phyloP scores from a whole-genome alignment of 768 basidiomycete species.

The Pisolithus orientalis region DNA sequence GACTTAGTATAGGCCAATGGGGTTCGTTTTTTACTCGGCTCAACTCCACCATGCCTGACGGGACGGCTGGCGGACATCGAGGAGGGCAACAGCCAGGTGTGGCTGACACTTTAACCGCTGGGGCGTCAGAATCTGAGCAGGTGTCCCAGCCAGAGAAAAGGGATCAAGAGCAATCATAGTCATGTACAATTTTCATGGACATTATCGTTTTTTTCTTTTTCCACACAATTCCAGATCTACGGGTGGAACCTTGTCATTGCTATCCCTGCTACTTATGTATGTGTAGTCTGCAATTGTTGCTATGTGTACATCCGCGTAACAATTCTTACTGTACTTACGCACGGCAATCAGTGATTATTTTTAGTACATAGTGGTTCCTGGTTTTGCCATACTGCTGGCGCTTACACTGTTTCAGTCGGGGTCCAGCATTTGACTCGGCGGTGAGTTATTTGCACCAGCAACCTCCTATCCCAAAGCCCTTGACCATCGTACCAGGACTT shows the following conservation, averaged over 20 bases:
- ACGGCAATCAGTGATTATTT: background rate
- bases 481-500: no score
- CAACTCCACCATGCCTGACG: constrained; percentile 10
- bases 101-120: background rate
- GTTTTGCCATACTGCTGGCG: no score
- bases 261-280: no score
- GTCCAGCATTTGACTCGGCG: no score
- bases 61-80: constrained; percentile 3
- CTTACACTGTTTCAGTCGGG: no score
- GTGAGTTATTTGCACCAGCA: no score
- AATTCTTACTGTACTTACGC: background rate
- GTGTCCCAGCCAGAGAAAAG: no score
- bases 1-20: constrained; percentile 58
- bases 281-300: background rate
- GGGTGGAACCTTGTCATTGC: background rate
- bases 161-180: no score
- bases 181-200: no score
- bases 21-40: constrained; percentile 74
- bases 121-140: background rate
- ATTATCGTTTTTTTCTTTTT: background rate
- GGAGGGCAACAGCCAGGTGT: background rate
- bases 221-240: background rate
- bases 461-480: no score
- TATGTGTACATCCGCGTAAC: constrained; percentile 17
- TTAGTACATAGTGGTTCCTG: background rate